These are phyloP conservation scores for Pinus taeda DNA, from an alignment of 75 land plant species.

Conservation along the genomic window DNA sequence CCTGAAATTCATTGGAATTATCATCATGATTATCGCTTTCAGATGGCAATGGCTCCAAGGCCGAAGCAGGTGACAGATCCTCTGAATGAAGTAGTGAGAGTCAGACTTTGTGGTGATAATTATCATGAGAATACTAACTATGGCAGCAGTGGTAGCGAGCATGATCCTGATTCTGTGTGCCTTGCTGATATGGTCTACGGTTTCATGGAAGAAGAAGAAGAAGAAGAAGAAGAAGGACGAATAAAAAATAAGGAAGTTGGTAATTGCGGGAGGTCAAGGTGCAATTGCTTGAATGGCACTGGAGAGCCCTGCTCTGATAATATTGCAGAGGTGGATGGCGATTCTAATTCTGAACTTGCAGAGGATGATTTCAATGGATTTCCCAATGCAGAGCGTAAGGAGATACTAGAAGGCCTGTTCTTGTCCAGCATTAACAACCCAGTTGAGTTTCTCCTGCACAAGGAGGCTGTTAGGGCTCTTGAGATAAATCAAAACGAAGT, in stretches of 20 bases:
- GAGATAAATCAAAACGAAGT: background rate
- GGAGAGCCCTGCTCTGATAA: too few species aligned
- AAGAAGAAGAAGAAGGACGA: background rate
- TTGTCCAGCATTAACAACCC: background rate
- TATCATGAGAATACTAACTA: background rate
- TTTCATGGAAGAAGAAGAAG: conserved; percentile 7
- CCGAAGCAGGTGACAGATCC: conserved; percentile 17
- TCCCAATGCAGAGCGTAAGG: background rate
- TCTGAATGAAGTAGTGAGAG: conserved; percentile 18
- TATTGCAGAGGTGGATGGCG: background rate
- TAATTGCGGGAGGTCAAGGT: conserved; percentile 2
- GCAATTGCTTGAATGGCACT: conserved; percentile 20
- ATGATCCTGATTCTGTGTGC: conserved; percentile 2
- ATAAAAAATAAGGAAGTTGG: background rate
- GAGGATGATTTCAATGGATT: background rate
- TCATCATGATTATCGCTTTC: too few species aligned
- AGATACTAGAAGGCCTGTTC: background rate
- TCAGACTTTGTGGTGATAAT: conserved; percentile 21
- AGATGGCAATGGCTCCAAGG: background rate
- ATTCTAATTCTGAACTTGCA: background rate
- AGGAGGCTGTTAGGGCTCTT: too few species aligned
- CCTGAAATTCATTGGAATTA: too few species aligned
- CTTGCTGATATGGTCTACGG: conserved; percentile 18
- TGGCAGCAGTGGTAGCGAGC: conserved; percentile 31
- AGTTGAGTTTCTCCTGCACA: background rate